Evolutionary conservation across 2,329 filamentous ascomycete species (phyloP).

Genomic region (Thermomyces lanuginosus): DNA sequence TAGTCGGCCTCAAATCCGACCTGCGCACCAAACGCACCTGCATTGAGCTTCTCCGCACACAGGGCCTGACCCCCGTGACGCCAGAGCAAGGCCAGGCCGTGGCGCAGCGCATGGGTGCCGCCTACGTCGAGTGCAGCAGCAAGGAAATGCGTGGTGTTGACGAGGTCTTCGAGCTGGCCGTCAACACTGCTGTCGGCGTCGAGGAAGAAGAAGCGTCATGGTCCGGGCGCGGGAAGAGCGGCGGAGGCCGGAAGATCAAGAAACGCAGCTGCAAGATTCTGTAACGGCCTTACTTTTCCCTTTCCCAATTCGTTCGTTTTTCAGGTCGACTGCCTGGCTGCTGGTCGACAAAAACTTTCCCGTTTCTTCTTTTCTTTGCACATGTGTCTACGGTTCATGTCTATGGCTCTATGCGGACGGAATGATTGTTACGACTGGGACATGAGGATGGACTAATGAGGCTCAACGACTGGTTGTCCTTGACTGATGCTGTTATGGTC

Average conservation of each 20-base stretch:
- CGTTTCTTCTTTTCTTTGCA: conserved; percentile 1
- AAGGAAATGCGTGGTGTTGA: conserved; percentile 95
- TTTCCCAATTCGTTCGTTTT: conserved; percentile 2
- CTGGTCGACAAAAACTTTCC: conserved; percentile 2
- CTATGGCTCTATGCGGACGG: no score
- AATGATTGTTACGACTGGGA: no score
- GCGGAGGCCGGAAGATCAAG: conserved; percentile 51
- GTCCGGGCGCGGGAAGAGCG: conserved; percentile 24
- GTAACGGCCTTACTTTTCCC: conserved; percentile 35
- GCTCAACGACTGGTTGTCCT: no score
- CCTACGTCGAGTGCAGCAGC: conserved; percentile 96
- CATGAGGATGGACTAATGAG: no score
- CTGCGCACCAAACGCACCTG: conserved; percentile 89
- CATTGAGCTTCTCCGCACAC: conserved; percentile 96
- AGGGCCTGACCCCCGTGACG: conserved; percentile 88
- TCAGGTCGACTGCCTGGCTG: conserved; percentile 6
- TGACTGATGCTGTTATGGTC: no score
- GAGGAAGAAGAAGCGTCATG: conserved; percentile 42
- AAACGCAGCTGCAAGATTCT: conserved; percentile 70
- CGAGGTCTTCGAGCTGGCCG: conserved; percentile 85
- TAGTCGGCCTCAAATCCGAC: conserved; percentile 93
- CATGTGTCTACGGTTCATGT: no score
- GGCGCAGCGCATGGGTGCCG: conserved; percentile 81
- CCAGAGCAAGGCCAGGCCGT: conserved; percentile 76
- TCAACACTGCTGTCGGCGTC: conserved; percentile 74